Evolutionary conservation across 2,329 filamentous ascomycete species (phyloP).

Genomic region (Apiospora marii): DNA sequence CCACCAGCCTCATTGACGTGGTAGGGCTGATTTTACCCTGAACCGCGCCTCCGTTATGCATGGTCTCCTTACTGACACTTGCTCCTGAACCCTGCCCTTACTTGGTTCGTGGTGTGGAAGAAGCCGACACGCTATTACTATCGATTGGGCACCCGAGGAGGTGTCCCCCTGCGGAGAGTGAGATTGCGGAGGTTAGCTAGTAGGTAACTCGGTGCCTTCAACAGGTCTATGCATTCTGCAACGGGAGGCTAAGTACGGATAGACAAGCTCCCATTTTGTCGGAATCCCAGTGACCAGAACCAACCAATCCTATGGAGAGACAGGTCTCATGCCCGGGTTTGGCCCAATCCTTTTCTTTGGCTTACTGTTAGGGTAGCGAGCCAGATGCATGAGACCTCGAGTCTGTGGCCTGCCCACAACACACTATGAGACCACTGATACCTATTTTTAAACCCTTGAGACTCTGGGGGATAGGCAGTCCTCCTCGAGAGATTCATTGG

Average conservation of each 20-base stretch:
- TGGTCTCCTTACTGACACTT: constrained; percentile 16
- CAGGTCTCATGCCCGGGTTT: neutral
- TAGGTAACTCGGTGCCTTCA: neutral
- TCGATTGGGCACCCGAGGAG: constrained; percentile 13
- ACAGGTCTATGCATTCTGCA: constrained; percentile 8
- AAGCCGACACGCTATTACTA: neutral
- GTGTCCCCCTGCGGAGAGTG: neutral
- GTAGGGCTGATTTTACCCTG: constrained; percentile 9
- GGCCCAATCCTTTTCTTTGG: neutral
- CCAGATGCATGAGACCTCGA: neutral
- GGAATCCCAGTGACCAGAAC: neutral
- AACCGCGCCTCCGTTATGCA: constrained; percentile 7
- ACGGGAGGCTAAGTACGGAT: neutral
- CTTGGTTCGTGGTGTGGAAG: neutral
- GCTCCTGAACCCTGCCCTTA: neutral
- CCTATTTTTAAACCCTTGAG: constrained; percentile 7
- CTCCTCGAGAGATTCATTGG: neutral
- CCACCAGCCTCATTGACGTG: neutral
- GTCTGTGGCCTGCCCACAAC: neutral
- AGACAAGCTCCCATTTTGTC: neutral
- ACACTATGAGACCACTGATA: constrained; percentile 1
- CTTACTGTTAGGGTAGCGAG: neutral
- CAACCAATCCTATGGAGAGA: neutral
- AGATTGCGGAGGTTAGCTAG: constrained; percentile 5
- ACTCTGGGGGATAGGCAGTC: neutral